Evolutionary conservation across 2,329 filamentous ascomycete species (phyloP).

Genomic region (Neonectria ditissima): DNA sequence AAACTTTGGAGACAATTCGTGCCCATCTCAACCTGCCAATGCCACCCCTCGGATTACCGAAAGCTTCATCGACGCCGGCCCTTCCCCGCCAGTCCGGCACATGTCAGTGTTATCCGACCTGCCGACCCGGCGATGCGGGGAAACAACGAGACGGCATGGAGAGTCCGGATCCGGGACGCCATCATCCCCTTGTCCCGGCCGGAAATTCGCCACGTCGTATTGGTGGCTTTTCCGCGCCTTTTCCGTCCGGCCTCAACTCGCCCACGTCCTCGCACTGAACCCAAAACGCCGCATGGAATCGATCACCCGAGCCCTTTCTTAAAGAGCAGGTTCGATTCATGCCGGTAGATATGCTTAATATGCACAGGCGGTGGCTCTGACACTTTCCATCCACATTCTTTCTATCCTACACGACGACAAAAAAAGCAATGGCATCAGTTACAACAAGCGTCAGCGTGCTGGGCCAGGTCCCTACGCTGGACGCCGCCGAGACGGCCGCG

Average conservation of each 20-base stretch:
- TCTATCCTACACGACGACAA: neutral
- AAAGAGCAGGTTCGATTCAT: neutral
- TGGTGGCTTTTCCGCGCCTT: constrained; percentile 11
- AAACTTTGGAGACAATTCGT: neutral
- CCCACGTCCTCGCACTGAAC: neutral
- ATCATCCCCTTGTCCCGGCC: neutral
- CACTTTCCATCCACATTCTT: constrained; percentile 8
- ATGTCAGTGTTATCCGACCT: neutral
- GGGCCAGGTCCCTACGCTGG: constrained; percentile 15
- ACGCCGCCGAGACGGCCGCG: constrained; percentile 1
- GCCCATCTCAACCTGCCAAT: neutral
- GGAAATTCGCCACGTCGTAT: neutral
- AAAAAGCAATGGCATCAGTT: constrained; percentile 29
- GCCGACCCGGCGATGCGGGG: neutral
- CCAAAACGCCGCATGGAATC: neutral
- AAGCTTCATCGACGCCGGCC: neutral
- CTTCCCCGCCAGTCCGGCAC: neutral
- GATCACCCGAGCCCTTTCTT: neutral
- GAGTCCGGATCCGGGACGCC: no score
- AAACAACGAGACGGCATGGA: no score
- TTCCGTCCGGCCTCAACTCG: neutral
- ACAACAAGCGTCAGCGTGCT: constrained; percentile 16
- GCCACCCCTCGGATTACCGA: neutral
- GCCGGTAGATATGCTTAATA: neutral
- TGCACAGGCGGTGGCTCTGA: neutral